A percentile compares a stretch with the other conserved stretches of the same genome.
phyloP scores from a whole-genome alignment of 2,329 filamentous ascomycete genomes.

The Chalaropsis thielavioides region DNA sequence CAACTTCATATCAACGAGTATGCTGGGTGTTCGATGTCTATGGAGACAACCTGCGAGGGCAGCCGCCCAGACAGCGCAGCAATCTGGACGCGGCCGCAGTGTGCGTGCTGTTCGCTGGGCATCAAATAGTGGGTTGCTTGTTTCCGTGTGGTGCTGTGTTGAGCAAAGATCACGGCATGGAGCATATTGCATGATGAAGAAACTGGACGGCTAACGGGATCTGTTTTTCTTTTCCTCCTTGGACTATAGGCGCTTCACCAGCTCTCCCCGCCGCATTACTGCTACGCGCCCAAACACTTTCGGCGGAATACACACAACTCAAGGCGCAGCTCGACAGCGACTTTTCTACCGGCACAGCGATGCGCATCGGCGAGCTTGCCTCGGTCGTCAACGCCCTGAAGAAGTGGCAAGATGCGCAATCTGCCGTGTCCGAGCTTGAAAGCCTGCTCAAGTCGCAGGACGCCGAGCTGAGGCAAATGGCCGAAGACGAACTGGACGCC shows the following conservation, averaged over 20 bases:
- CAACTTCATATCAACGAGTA: neutral
- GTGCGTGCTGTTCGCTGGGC: neutral
- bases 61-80: neutral
- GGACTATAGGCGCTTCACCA: constrained; percentile 5
- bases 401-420: constrained; percentile 42
- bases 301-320: constrained; percentile 44
- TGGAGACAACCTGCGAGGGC: neutral
- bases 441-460: constrained; percentile 33
- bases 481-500: constrained; percentile 63
- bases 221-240: neutral
- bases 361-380: constrained; percentile 46
- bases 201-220: neutral
- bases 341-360: constrained; percentile 44
- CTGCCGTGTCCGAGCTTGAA: constrained; percentile 39
- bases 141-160: neutral
- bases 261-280: constrained; percentile 41
- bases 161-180: neutral
- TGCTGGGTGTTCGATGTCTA: constrained; percentile 4
- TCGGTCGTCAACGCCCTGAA: constrained; percentile 42
- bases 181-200: neutral
- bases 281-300: constrained; percentile 42
- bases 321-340: constrained; percentile 34
- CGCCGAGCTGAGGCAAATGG: constrained; percentile 59
- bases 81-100: neutral
- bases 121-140: constrained; percentile 1